phyloP scores from a whole-genome alignment of 31 red algal genomes.

The Asparagopsis taxiformis region DNA sequence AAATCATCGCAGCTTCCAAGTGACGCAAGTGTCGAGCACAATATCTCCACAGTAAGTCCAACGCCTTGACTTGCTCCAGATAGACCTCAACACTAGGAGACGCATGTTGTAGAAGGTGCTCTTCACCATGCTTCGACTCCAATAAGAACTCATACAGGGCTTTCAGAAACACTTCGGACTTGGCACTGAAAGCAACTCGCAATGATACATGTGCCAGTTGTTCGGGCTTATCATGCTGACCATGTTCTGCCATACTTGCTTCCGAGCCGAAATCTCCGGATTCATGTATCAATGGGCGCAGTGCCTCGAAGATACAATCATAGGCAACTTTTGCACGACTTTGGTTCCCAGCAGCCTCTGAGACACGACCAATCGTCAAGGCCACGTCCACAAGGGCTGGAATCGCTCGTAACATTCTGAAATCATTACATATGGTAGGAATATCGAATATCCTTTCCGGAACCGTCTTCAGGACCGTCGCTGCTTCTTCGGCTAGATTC shows the following conservation, averaged over 20 bases:
- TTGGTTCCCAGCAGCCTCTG: constrained; percentile 31
- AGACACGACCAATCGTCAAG: constrained; percentile 35
- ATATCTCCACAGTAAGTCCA: constrained; percentile 85
- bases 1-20: constrained; percentile 76
- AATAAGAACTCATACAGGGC: constrained; percentile 54
- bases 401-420: constrained; percentile 50
- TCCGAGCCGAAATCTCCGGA: not conserved
- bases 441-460: constrained; percentile 71
- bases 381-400: constrained; percentile 53
- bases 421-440: constrained; percentile 51
- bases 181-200: constrained; percentile 29
- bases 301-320: constrained; percentile 36
- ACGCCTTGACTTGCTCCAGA: constrained; percentile 56
- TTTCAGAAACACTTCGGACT: constrained; percentile 46
- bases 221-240: not conserved
- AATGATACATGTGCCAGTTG: constrained; percentile 20
- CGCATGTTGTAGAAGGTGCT: constrained; percentile 26
- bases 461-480: constrained; percentile 57
- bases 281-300: constrained; percentile 15
- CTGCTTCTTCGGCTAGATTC: constrained; percentile 56
- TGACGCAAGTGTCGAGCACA: constrained; percentile 72
- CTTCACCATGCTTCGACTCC: constrained; percentile 30
- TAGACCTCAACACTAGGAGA: constrained; percentile 56
- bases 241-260: not conserved
- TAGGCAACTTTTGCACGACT: constrained; percentile 50